Evolutionary conservation across 495 filamentous ascomycete genomes (phyloP).

Genomic region (Pyrenopolyporus hunteri): DNA sequence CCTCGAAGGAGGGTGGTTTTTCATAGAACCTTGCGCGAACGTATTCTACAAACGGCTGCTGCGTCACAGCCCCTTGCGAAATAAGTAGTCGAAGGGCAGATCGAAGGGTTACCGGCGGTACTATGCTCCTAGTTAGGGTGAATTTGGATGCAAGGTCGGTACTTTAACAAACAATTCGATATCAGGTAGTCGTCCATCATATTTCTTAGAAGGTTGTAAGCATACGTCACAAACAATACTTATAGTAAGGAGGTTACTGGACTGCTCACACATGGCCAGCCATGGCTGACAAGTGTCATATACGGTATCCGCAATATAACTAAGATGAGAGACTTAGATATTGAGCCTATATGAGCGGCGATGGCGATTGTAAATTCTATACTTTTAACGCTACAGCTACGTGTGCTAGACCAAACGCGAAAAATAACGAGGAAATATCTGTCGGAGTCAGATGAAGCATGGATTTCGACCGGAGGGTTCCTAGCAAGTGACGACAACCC

Average conservation of each 20-base stretch:
- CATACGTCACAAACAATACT: background rate
- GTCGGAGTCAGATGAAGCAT: no score
- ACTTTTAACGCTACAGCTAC: no score
- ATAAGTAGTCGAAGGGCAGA: slow-evolving; percentile 35
- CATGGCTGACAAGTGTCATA: slow-evolving; percentile 10
- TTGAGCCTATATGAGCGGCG: no score
- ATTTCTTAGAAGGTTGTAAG: slow-evolving; percentile 13
- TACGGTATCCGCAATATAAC: background rate
- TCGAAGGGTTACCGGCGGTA: slow-evolving; percentile 27
- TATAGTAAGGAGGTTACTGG: background rate
- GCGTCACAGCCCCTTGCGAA: slow-evolving; percentile 30
- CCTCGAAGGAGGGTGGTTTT: slow-evolving; percentile 6
- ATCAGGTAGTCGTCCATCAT: slow-evolving; percentile 39
- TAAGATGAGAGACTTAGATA: no score
- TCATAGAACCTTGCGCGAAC: slow-evolving; percentile 22
- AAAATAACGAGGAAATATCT: background rate
- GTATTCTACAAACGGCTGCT: slow-evolving; percentile 34
- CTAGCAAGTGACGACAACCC: background rate
- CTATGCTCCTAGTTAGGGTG: slow-evolving; percentile 13
- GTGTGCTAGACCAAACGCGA: background rate
- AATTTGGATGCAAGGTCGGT: background rate
- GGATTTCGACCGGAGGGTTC: background rate
- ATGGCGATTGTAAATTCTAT: no score
- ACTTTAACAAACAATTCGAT: slow-evolving; percentile 26
- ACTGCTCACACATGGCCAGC: slow-evolving; percentile 33